phyloP scores from a whole-genome alignment of 2,329 filamentous ascomycete genomes.

The Paraphaeosphaeria sporulosa region DNA sequence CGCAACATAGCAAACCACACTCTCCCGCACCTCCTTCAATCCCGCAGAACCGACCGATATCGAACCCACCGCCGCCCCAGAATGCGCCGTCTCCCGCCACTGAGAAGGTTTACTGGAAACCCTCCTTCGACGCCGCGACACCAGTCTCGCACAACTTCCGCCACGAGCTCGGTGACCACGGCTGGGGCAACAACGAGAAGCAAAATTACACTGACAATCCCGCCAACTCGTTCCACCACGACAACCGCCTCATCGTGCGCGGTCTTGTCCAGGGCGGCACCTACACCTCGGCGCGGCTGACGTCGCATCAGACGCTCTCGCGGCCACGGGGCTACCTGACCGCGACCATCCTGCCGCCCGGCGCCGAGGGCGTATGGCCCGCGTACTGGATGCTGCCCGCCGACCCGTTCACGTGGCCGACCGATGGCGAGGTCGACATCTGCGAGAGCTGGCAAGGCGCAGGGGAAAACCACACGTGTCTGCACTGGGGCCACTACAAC shows the following conservation, averaged over 20 bases:
- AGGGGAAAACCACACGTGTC: slow-evolving; percentile 62
- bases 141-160: slow-evolving; percentile 62
- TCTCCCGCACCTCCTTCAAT: slow-evolving; percentile 29
- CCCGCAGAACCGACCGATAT: slow-evolving; percentile 38
- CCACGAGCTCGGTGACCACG: slow-evolving; percentile 64
- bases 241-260: slow-evolving; percentile 61
- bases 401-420: slow-evolving; percentile 66
- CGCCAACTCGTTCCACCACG: slow-evolving; percentile 62
- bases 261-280: slow-evolving; percentile 55
- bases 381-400: slow-evolving; percentile 68
- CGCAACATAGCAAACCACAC: slow-evolving; percentile 41
- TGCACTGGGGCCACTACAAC: slow-evolving; percentile 66
- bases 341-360: slow-evolving; percentile 61
- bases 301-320: slow-evolving; percentile 60
- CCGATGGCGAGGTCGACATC: slow-evolving; percentile 67
- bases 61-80: slow-evolving; percentile 41
- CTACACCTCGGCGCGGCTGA: slow-evolving; percentile 65
- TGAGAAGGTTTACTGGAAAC: slow-evolving; percentile 60
- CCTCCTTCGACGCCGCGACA: slow-evolving; percentile 57
- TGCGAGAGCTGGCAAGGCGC: slow-evolving; percentile 69
- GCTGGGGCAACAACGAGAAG: slow-evolving; percentile 69
- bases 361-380: slow-evolving; percentile 66
- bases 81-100: slow-evolving; percentile 31
- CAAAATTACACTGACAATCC: slow-evolving; percentile 63
- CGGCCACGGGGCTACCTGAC: slow-evolving; percentile 62